Conservation (phyloP, 805 yeast species). For the Suhomyces emberorum region DNA sequence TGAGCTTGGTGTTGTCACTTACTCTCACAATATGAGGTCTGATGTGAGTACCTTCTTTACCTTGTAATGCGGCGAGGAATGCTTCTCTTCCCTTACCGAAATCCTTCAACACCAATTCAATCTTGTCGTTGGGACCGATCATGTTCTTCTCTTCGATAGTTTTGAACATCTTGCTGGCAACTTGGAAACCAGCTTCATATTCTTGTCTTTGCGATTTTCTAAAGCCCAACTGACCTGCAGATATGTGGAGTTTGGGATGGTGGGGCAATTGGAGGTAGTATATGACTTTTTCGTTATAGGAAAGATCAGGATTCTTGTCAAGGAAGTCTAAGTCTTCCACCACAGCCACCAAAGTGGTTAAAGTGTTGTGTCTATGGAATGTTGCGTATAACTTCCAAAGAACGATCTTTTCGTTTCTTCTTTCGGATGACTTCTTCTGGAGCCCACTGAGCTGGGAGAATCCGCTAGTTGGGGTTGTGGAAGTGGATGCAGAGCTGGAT, state of each 20-base stretch:
- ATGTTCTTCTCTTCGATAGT: conserved; percentile 61
- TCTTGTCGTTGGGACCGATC: conserved; percentile 48
- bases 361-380: conserved; percentile 81
- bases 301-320: conserved; percentile 50
- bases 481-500: not conserved
- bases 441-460: conserved; percentile 1
- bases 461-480: not conserved
- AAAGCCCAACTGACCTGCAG: conserved; percentile 88
- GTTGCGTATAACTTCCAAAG: conserved; percentile 72
- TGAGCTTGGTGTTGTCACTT: conserved; percentile 75
- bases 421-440: conserved; percentile 3
- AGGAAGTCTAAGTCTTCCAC: conserved; percentile 60
- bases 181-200: conserved; percentile 90
- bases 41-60: conserved; percentile 78
- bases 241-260: conserved; percentile 60
- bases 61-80: conserved; percentile 76
- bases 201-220: conserved; percentile 87
- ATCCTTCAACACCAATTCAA: conserved; percentile 76
- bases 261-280: conserved; percentile 80
- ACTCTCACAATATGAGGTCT: conserved; percentile 66
- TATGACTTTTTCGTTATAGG: conserved; percentile 68
- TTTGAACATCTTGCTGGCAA: conserved; percentile 69
- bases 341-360: conserved; percentile 69
- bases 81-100: conserved; percentile 91
- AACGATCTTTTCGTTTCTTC: conserved; percentile 34